Base-by-base conservation (phyloP, 768 basidiomycete species). In the Sutorius australiensis region DNA sequence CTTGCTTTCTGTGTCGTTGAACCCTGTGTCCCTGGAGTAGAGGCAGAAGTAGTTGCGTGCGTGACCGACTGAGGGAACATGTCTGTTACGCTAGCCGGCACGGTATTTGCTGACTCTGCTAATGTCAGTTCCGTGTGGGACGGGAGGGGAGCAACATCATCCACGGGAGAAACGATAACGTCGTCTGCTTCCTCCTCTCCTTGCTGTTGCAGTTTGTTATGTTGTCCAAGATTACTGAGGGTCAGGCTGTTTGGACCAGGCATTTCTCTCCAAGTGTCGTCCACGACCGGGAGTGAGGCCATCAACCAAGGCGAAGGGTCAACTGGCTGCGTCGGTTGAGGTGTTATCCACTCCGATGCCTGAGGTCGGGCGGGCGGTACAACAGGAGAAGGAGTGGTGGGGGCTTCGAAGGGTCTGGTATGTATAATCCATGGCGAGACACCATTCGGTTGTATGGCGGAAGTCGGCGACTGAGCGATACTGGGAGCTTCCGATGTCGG, bases 291-390 rank as follows among this genome's bases (percentile, higher is more conserved):
- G 49, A 82, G 73, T 5, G 79, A 78, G 11, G 80, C 72, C 46
- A 72, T 66, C 43, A 75, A 64, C 85, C 86, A 86, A 5, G 82
- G 77, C 2, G 84, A 80, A 45, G 77, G 72, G 14, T 83, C 78
- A 31, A 56, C 48, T 49, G 61, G 50, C 12, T 57, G 55, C 13
- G 47, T n/a, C 1, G 55, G 46, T 53, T 67, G 65, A 33, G 65
- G 47, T 46, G 62, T 37, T 33, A 61, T 68, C 80, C 80, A 76
- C 34, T 74, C 74, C 3, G 72, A 67, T 24, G 59, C 51, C 43
- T 65, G 61, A 16, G 61, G 44, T 43, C 51, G 60, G 48, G 65
- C 51, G 17, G 67, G 60, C 32, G 60, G 58, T 50, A 51, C 48
- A 12, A 59, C 47, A 2, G 70, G 69, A 13, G 61, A 59, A 45